Percentiles rank a stretch among this genome's conserved stretches.
Evolutionary conservation across 2,329 filamentous ascomycete genomes (phyloP).

Genomic region (Aureobasidium sp.): DNA sequence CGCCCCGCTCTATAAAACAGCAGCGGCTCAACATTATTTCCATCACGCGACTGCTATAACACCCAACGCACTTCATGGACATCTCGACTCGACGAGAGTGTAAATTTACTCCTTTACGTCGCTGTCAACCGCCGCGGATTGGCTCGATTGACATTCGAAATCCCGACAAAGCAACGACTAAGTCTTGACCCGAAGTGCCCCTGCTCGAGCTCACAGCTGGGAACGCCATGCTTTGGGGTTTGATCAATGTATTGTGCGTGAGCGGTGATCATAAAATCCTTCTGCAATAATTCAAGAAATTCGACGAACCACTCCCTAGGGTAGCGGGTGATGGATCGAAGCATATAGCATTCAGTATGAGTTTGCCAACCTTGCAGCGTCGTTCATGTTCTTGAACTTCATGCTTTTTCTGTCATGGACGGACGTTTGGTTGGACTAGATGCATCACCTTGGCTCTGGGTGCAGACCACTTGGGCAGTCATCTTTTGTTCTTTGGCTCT

Average conservation of each 20-base stretch:
- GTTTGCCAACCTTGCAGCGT: neutral
- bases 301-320: neutral
- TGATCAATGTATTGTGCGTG: neutral
- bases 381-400: neutral
- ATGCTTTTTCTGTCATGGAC: neutral
- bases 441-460: slow-evolving; percentile 1
- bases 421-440: neutral
- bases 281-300: neutral
- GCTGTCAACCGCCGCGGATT: neutral
- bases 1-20: neutral
- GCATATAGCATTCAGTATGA: neutral
- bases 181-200: neutral
- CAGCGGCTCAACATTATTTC: neutral
- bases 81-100: neutral
- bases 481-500: neutral
- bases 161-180: neutral
- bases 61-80: neutral
- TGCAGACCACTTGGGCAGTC: neutral
- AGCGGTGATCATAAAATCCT: neutral
- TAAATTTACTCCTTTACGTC: neutral
- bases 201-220: neutral
- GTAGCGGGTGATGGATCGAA: neutral
- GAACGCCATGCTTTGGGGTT: neutral
- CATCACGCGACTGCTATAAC: neutral
- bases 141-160: neutral